Base-by-base conservation (phyloP, 2,329 filamentous ascomycete genomes). In the Ramichloridium luteum region DNA sequence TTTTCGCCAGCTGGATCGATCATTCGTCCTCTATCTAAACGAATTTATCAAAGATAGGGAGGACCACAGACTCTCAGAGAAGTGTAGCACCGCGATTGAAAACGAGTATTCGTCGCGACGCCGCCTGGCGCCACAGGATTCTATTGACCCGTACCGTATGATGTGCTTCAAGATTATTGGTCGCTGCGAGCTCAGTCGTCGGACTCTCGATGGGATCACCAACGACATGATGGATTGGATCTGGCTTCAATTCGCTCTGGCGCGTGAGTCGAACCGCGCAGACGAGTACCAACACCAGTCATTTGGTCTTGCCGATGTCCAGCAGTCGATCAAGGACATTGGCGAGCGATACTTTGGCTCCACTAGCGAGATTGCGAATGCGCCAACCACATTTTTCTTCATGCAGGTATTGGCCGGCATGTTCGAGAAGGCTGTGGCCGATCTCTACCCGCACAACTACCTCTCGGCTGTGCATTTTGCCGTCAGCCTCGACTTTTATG, bases 81-180 rank as follows among this genome's bases (percentile, higher is more conserved):
- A 86, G 40, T 61, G 93, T 35, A 81, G 93, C 49, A 81, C 85
- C 45, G 80, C 82, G 41, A 93, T 93, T 58, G 81, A 80, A 45
- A 83, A 80, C 41, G 86, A 94, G 52, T 94, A 92, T 57, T 80
- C 80, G 31, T 82, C 92, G 54, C 77, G 85, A 27, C 72, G 77
- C 15, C 78, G 83, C 42, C 83, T 92, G 48, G 82, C 82, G 1
- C 81, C 83, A 1, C 82, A 90, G 36, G 79, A 86, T 51, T 81
- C 82, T 2, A 76, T 92, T 41, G 90, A 98, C 54, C 90, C 90
- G 15, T 98, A 92, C 62, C 77, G 85, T 32, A 86, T 93, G 75
- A 86, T 88, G 28, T 94, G 90, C 56, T 96, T 96, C 68, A 96
- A 98, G 67, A 77, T 98, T 39, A 80, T 98, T 46, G 90, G 92